Conservation (phyloP, 1,139 yeast species). For the Nakaseomyces bracarensis region DNA sequence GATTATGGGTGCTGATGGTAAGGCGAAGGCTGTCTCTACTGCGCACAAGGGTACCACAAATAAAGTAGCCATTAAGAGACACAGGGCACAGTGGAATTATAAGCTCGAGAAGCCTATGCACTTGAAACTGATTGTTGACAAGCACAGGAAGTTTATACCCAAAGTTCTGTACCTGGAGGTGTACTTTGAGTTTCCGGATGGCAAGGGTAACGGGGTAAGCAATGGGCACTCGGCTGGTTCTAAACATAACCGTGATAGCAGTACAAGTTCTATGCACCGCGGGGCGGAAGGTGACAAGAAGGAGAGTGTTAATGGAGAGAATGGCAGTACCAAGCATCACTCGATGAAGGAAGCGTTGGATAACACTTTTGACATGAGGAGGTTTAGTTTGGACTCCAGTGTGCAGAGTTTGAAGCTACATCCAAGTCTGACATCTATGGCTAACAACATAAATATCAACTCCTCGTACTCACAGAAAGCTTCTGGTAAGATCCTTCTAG, state of each 20-base stretch:
- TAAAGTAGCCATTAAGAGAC: slow-evolving; percentile 39
- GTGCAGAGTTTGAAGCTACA: slow-evolving; percentile 1
- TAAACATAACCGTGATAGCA: background rate
- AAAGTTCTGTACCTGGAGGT: slow-evolving; percentile 35
- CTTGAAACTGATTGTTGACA: slow-evolving; percentile 39
- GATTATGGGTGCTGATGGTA: slow-evolving; percentile 26
- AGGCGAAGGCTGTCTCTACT: slow-evolving; percentile 22
- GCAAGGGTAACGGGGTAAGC: slow-evolving; percentile 1
- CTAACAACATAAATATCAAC: slow-evolving; percentile 8
- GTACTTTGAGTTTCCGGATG: slow-evolving; percentile 28
- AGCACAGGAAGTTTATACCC: slow-evolving; percentile 30
- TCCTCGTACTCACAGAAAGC: slow-evolving; percentile 21
- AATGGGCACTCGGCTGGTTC: background rate
- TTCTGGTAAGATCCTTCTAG: slow-evolving; percentile 43
- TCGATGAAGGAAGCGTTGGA: slow-evolving; percentile 3
- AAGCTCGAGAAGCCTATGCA: slow-evolving; percentile 31
- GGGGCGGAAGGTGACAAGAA: too few relatives aligned
- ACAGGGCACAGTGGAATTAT: slow-evolving; percentile 44
- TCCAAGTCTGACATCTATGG: background rate
- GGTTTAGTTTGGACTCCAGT: slow-evolving; percentile 3
- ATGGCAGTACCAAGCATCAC: background rate
- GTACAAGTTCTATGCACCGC: background rate
- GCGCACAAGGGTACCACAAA: slow-evolving; percentile 11
- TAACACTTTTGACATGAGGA: slow-evolving; percentile 1
- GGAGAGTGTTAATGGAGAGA: background rate